Base-by-base conservation (phyloP, 1,139 yeast genomes). In the Zygoascus meyerae region DNA sequence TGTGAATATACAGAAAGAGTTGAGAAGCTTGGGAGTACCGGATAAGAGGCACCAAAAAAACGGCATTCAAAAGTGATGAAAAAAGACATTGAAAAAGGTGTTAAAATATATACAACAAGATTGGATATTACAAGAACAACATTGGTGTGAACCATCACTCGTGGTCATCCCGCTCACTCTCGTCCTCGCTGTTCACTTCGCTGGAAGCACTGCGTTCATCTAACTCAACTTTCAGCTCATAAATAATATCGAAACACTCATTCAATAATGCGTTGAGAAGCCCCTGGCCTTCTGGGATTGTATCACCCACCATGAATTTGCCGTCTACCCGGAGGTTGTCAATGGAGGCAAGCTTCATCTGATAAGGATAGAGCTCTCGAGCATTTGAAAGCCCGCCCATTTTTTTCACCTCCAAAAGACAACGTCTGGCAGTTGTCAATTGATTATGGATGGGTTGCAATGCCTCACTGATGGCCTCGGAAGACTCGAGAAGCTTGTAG, bases 221-320 rank as follows among this genome's bases (percentile, higher is more conserved):
- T 52, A 87, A 77, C 61, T 90, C 97, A 31, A 86, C 83, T 61
- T 87, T 84, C 60, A 92, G 72, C 67, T 92, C 98, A 63, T 92
- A 90, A 47, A 86, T 74, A 49, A 90, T 83, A 65, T 92, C 98
- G 63, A 87, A 92, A 65, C 97, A 90, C 65, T 90, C 97, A 2
- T 95, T 94, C 44, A 92, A 71, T 52, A 92, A 69, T 1, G 96
- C 95, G 64, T 83, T 89, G 52, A 92, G 73, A 34, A 95, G 82
- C 9, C 96, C 97, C 67, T 92, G 98, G 11, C 98, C 98, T 65
- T 92, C 97, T 6, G 98, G 98, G 35, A 90, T 83, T 54, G 86
- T 85, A 46, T 81, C 86, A 53, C 86, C 87, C 32, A 87, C 84
- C 61, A 85, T 79, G 60, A 92, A 92, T 69, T 86, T 90, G 31